These are phyloP conservation scores for Aspergillus sp. DNA, from an alignment of 2,329 filamentous ascomycete species.

Conservation along the genomic window DNA sequence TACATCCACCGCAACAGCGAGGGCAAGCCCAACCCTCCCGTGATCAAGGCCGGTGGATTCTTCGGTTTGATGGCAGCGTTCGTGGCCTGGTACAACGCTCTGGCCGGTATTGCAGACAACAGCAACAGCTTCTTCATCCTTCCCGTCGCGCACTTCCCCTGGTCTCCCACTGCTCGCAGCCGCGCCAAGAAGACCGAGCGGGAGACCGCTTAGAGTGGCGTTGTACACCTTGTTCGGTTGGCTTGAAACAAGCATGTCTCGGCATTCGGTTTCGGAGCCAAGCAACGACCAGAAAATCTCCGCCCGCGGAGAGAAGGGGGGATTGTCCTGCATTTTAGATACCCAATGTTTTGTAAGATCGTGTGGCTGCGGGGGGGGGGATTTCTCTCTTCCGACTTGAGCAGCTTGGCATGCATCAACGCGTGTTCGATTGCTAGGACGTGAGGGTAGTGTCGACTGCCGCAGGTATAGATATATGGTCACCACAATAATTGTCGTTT, in stretches of 20 bases:
- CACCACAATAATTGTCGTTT: constrained; percentile 5
- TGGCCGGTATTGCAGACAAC: constrained; percentile 74
- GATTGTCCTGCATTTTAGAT: constrained; percentile 33
- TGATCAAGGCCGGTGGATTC: constrained; percentile 71
- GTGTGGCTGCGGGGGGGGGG: constrained; percentile 14
- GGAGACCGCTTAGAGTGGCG: constrained; percentile 32
- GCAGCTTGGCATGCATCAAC: not conserved
- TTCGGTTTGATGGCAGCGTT: constrained; percentile 83
- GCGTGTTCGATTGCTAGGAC: not conserved
- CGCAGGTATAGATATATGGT: constrained; percentile 13
- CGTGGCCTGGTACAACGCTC: constrained; percentile 81
- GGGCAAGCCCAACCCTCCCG: constrained; percentile 42
- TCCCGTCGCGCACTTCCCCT: constrained; percentile 91
- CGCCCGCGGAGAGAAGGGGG: not conserved
- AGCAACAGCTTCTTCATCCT: constrained; percentile 83
- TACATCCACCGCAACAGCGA: constrained; percentile 57
- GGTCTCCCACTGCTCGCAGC: constrained; percentile 75
- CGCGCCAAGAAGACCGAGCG: constrained; percentile 56
- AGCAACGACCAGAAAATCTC: not conserved
- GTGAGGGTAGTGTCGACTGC: not conserved
- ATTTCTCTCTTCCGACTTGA: not conserved
- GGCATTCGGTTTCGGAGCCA: not conserved
- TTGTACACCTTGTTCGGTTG: not conserved
- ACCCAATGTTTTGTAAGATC: constrained; percentile 29
- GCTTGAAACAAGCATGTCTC: not conserved